Conservation (phyloP, 331 rosid genomes). For the Quercus tomentella region DNA sequence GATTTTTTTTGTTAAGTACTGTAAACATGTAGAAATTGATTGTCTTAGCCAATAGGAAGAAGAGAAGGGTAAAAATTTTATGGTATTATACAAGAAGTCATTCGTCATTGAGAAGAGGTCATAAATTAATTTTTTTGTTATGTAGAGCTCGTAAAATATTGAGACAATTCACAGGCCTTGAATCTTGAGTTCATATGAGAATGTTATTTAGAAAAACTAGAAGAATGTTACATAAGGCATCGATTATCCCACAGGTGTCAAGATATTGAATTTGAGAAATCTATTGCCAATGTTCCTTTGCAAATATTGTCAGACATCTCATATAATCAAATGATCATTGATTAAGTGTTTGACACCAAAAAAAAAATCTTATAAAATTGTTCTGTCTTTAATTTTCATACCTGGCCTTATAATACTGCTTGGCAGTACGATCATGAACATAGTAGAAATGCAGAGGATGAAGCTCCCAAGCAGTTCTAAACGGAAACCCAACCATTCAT, state of each 20-base stretch:
- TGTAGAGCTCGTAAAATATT: neutral
- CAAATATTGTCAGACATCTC: neutral
- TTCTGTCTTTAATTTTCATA: slow-evolving; percentile 12
- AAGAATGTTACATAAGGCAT: neutral
- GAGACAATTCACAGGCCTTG: neutral
- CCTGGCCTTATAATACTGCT: slow-evolving; percentile 78
- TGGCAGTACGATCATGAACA: slow-evolving; percentile 81
- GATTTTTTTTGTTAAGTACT: neutral
- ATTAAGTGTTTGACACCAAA: neutral
- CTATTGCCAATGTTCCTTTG: neutral
- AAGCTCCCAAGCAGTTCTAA: slow-evolving; percentile 72
- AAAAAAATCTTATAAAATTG: neutral
- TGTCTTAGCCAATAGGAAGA: neutral
- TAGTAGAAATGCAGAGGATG: slow-evolving; percentile 58
- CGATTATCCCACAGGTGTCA: neutral
- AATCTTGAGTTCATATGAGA: neutral
- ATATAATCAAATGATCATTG: neutral
- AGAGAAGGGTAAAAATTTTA: neutral
- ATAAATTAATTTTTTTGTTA: neutral
- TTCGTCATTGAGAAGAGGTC: neutral
- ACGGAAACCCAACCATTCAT: slow-evolving; percentile 95
- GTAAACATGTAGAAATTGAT: neutral
- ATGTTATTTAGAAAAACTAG: neutral
- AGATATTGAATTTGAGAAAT: neutral
- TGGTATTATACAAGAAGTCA: neutral